A percentile compares a stretch with the other conserved stretches of the same genome.
Conservation (phyloP, 208 protist genomes). For the Willaertia magna region DNA sequence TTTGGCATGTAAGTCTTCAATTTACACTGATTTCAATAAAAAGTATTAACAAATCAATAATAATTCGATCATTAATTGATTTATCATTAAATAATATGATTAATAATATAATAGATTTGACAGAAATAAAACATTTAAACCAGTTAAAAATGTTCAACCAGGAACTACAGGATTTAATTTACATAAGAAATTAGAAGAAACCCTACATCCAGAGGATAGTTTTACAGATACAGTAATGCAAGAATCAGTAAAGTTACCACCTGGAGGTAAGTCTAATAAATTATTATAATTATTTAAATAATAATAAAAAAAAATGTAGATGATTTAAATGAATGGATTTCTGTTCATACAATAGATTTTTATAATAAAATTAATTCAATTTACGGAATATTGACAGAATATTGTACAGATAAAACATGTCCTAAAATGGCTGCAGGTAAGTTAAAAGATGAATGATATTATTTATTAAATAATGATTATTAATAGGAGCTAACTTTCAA, state of each 20-base stretch:
- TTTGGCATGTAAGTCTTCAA: no score
- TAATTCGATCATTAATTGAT: no score
- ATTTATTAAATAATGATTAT: no score
- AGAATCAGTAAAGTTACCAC: neutral
- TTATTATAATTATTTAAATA: no score
- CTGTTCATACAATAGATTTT: neutral
- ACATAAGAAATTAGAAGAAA: neutral
- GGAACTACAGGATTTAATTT: neutral
- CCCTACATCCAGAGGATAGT: neutral
- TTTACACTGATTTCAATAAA: no score
- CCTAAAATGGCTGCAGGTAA: conserved; percentile 85
- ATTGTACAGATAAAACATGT: conserved; percentile 87
- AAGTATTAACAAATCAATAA: no score
- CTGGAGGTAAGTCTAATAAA: neutral
- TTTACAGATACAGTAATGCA: neutral
- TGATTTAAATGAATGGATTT: neutral
- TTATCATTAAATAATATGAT: no score
- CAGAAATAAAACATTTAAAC: neutral
- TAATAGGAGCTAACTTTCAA: conserved; percentile 65
- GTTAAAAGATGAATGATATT: no score
- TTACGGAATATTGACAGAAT: conserved; percentile 47
- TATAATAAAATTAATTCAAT: neutral
- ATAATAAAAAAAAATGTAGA: neutral
- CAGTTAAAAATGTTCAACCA: neutral
- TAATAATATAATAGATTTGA: no score